These are phyloP conservation scores for Morella rubra DNA, from an alignment of 306 rosid genomes.

Conservation along the genomic window DNA sequence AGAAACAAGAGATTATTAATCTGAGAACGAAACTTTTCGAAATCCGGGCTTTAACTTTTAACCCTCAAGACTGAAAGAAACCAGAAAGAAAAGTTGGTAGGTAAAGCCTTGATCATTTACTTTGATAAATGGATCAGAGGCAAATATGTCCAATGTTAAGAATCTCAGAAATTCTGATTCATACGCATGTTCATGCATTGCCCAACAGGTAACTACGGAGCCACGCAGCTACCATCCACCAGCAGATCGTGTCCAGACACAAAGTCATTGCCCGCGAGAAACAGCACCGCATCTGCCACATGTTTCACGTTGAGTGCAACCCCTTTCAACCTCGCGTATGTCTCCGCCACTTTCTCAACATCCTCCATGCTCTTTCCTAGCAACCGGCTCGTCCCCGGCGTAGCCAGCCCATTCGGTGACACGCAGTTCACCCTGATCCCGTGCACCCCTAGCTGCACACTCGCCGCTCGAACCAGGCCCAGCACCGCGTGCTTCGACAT, in stretches of 20 bases:
- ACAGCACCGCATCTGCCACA: slow-evolving; percentile 48
- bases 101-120: too few species aligned
- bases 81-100: too few species aligned
- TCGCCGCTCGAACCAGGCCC: slow-evolving; percentile 44
- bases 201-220: too few species aligned
- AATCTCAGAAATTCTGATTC: too few species aligned
- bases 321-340: slow-evolving; percentile 37
- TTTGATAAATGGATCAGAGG: too few species aligned
- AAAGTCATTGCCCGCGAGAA: slow-evolving; percentile 35
- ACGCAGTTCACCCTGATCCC: slow-evolving; percentile 58
- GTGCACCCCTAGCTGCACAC: slow-evolving; percentile 40
- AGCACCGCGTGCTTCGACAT: slow-evolving; percentile 57
- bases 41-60: too few species aligned
- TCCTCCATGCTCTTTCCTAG: slow-evolving; percentile 11
- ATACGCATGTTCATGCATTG: too few species aligned
- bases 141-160: too few species aligned
- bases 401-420: slow-evolving; percentile 45
- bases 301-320: slow-evolving; percentile 33
- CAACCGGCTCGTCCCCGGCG: slow-evolving; percentile 26
- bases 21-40: too few species aligned
- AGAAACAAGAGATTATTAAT: too few species aligned
- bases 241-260: slow-evolving; percentile 42
- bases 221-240: slow-evolving; percentile 39
- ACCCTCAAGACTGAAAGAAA: too few species aligned
- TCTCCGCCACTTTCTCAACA: neutral